Evolutionary conservation across 257 asterid genomes (phyloP), one percentile per base, ranked within the genome.

Genomic region (Echium plantagineum): DNA sequence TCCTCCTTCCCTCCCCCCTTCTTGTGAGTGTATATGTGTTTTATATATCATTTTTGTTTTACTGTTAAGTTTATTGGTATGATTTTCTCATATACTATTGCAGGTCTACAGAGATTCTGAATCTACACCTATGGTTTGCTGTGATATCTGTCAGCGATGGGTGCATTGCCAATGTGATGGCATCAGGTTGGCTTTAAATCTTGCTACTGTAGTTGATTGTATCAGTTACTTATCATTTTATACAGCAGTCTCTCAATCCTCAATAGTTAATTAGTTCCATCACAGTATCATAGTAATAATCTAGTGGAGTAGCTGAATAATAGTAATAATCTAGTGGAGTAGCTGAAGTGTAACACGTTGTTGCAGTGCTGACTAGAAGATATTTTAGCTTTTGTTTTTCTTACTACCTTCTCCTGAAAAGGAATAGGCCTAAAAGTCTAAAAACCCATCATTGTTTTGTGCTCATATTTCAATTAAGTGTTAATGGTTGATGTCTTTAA

Each of bases 21-120:
- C 22, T 4, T 15, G 8, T 6, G 8, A 4, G 5, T 49, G n/a
- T 49, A 2, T 3, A n/a, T 49, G 5, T 3, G 54, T 49, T 12
- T 13, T 51, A 17, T 51, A 19, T 51, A 17, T 16, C 15, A 7
- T 15, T 51, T 51, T 51, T 51, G 18, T 32, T 32, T 32, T 32
- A 9, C 42, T 32, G 42, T 4, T 32, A 32, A 32, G 7, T 5
- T 32, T 32, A 32, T 7, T 32, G 48, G 48, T 42, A 12, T 7
- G 3, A 42, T 42, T 42, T 55, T 59, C 61, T 51, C 46, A 68
- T 68, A 51, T 2, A 64, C 60, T 66, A 61, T 66, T 69, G 74
- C 78, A 93, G 97, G 97, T 93, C 55, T 93, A 93, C 62, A 81
- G 99, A 74, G 97, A 93, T 84, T 93, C 99, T 66, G 97, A 93